Evolutionary conservation across 75 land plant genomes (phyloP).

Genomic region (Pseudotsuga menziesii): DNA sequence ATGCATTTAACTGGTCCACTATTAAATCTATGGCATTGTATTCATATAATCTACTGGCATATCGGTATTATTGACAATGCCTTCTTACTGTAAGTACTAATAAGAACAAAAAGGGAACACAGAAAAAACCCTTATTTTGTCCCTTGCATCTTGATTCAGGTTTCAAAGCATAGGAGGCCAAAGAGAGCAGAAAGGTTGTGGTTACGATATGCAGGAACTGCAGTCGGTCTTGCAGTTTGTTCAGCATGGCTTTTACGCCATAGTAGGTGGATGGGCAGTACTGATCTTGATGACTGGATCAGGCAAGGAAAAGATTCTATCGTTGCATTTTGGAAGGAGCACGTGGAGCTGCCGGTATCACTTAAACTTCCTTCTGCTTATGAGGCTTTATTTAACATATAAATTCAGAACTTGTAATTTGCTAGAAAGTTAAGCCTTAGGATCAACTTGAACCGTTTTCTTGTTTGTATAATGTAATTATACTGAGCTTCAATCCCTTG

Average conservation of each 20-base stretch:
- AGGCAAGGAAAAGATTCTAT: conserved; percentile 65
- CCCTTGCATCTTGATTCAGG: conserved; percentile 25
- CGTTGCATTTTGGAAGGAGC: conserved; percentile 62
- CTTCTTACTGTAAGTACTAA: too few species aligned
- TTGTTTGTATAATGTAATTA: neutral
- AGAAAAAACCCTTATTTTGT: too few species aligned
- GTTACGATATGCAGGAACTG: conserved; percentile 71
- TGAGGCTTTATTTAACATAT: neutral
- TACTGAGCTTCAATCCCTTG: neutral
- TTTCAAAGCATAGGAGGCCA: conserved; percentile 66
- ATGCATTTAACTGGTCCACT: too few species aligned
- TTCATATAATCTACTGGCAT: too few species aligned
- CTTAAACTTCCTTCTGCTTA: neutral
- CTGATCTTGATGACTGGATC: conserved; percentile 90
- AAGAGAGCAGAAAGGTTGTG: conserved; percentile 58
- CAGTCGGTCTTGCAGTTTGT: conserved; percentile 65
- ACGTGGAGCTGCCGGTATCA: conserved; percentile 86
- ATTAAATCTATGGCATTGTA: too few species aligned
- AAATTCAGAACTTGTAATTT: neutral
- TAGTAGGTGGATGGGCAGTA: conserved; percentile 81
- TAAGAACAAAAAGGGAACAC: too few species aligned
- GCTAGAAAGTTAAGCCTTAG: neutral
- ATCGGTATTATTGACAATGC: too few species aligned
- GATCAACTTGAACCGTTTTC: neutral
- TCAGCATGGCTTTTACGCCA: conserved; percentile 82